Evolutionary conservation across 2,329 filamentous ascomycete species (phyloP), one percentile per base, ranked within the genome.

Genomic region (Neopestalotiopsis rosae): DNA sequence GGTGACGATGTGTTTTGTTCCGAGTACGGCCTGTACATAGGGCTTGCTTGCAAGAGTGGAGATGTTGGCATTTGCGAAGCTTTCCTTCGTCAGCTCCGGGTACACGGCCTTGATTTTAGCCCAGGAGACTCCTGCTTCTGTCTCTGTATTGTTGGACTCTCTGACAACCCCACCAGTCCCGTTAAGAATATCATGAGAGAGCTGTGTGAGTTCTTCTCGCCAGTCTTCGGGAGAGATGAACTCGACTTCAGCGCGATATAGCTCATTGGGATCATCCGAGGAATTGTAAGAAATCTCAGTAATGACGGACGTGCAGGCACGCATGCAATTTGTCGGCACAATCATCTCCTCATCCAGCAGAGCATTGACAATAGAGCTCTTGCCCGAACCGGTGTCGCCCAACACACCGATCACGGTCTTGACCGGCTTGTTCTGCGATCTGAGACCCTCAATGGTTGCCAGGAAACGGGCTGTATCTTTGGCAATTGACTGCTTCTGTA

Each of bases 1-100:
- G 2, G 77, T 71, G 13, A 90, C 78, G 0, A 71, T 73, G 30
- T 78, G 80, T 0, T 79, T 84, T 0, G 77, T 83, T 1, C 86
- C 88, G 2, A 91, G 82, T 1, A 88, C 69, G 0, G 73, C 68
- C 4, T 72, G 67, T 1, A 89, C 79, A 4, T 76, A 72, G 7
- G 76, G 69, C 9, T 85, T 78, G 0, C 78, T 71, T 73, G 86
- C 79, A 2, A 90, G 80, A 14, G 82, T 81, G 12, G 79, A 76
- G 3, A 72, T 67, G 17, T 78, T 73, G 12, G 63, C 59, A 58
- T 72, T 30, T 3, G 72, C 69, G 14, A 79, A 71, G 72, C 73
- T 75, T 28, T 79, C 74, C 20, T 62, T 76, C 5, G 76, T 78
- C 69, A 71, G 73, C 0, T 69, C 49, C 1, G 76, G 76, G 49